These are phyloP conservation scores for Trifolium pratense DNA, from an alignment of 306 rosid genomes.

Conservation along the genomic window DNA sequence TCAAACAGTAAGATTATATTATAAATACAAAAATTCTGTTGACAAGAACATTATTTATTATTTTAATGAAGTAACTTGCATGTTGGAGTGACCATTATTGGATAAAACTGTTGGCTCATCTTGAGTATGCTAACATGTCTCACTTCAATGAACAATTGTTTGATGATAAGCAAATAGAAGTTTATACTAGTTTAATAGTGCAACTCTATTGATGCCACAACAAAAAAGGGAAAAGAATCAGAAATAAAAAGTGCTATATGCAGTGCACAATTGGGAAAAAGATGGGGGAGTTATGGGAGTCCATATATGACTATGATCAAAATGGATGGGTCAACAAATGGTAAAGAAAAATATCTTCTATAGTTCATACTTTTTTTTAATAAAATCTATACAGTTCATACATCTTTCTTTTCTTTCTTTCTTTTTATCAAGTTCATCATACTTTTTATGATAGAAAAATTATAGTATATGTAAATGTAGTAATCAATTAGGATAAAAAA, in stretches of 20 bases:
- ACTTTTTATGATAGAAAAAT: too few relatives aligned
- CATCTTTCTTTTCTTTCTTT: too few relatives aligned
- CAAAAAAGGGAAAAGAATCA: background rate
- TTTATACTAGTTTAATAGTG: background rate
- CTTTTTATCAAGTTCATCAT: too few relatives aligned
- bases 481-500: too few relatives aligned
- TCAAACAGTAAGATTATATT: too few relatives aligned
- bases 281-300: conserved; percentile 50
- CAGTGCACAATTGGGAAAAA: conserved; percentile 43
- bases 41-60: too few relatives aligned
- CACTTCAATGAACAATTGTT: conserved; percentile 14
- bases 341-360: conserved; percentile 35
- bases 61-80: background rate
- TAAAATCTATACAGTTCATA: too few relatives aligned
- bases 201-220: background rate
- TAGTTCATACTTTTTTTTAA: background rate
- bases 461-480: too few relatives aligned
- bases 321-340: conserved; percentile 38
- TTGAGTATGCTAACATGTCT: background rate
- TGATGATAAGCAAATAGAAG: background rate
- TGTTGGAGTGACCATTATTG: conserved; percentile 6
- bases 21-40: too few relatives aligned
- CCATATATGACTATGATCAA: conserved; percentile 45
- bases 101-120: background rate
- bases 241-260: background rate